Evolutionary conservation across 164 flowering plant genomes (phyloP).

Genomic region (Umbellularia californica): DNA sequence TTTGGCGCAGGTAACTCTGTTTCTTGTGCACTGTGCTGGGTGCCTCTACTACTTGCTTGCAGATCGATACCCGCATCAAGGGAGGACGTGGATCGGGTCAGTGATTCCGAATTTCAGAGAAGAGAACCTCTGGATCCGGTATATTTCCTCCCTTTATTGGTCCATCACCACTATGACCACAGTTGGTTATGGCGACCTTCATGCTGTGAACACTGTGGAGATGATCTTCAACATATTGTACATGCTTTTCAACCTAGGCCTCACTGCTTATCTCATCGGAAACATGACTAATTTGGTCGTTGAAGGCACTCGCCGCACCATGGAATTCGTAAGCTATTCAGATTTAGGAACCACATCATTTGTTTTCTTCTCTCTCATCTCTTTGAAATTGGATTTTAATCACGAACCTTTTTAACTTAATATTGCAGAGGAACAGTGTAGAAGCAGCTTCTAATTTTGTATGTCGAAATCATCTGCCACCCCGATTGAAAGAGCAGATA

Average conservation of each 20-base stretch:
- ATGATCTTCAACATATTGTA: conserved; percentile 84
- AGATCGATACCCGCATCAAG: conserved; percentile 66
- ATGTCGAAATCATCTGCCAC: conserved; percentile 64
- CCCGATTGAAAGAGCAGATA: conserved; percentile 71
- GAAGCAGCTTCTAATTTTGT: conserved; percentile 85
- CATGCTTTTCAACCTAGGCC: conserved; percentile 92
- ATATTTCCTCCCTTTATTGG: conserved; percentile 83
- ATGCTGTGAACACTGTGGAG: conserved; percentile 78
- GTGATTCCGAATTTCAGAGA: conserved; percentile 67
- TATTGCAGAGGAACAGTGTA: conserved; percentile 76
- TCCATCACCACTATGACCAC: conserved; percentile 91
- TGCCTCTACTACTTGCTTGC: conserved; percentile 85
- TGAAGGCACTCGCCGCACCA: conserved; percentile 92
- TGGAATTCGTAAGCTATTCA: conserved; percentile 76
- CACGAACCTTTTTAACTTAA: neutral
- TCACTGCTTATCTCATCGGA: conserved; percentile 90
- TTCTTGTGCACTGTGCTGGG: conserved; percentile 81
- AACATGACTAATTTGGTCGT: conserved; percentile 97
- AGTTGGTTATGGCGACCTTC: conserved; percentile 94
- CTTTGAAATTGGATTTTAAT: neutral
- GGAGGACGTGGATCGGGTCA: conserved; percentile 77
- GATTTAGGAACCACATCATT: neutral
- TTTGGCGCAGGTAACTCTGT: conserved; percentile 63
- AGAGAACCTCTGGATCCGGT: conserved; percentile 56
- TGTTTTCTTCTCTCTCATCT: neutral